Conservation (phyloP, 768 basidiomycete species). For the Auricularia cornea region DNA sequence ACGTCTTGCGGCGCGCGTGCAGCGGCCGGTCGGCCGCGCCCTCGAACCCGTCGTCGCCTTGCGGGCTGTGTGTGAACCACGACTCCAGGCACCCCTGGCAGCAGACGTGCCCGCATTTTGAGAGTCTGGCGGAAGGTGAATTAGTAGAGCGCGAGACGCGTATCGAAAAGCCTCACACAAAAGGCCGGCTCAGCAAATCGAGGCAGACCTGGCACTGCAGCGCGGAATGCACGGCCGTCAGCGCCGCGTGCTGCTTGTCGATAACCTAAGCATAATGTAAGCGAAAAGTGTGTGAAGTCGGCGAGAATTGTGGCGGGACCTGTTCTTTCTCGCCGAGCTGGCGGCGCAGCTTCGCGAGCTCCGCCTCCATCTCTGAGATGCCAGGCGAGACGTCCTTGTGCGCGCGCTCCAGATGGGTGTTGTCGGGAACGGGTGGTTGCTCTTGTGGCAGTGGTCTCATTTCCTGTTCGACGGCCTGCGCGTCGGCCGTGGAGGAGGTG, state of each 20-base stretch:
- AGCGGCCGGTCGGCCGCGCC: slow-evolving; percentile 12
- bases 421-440: not conserved
- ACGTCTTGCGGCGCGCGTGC: slow-evolving; percentile 32
- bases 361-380: not conserved
- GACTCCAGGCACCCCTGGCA: slow-evolving; percentile 38
- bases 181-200: slow-evolving; percentile 65
- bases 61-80: slow-evolving; percentile 56
- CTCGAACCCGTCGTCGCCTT: slow-evolving; percentile 16
- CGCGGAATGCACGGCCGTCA: slow-evolving; percentile 51
- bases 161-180: slow-evolving; percentile 66
- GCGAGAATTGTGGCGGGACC: not conserved
- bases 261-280: slow-evolving; percentile 31
- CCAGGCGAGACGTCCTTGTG: not conserved
- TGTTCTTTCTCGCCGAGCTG: not conserved
- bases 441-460: not conserved
- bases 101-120: slow-evolving; percentile 6
- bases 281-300: not conserved
- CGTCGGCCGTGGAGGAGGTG: not conserved
- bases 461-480: no score
- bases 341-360: not conserved
- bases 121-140: not conserved
- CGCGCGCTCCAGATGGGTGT: not conserved
- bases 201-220: slow-evolving; percentile 75
- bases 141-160: slow-evolving; percentile 53
- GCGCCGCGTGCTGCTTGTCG: slow-evolving; percentile 41